Evolutionary conservation across 306 rosid genomes (phyloP), one percentile per base, ranked within the genome.

Genomic region (Parietaria judaica): DNA sequence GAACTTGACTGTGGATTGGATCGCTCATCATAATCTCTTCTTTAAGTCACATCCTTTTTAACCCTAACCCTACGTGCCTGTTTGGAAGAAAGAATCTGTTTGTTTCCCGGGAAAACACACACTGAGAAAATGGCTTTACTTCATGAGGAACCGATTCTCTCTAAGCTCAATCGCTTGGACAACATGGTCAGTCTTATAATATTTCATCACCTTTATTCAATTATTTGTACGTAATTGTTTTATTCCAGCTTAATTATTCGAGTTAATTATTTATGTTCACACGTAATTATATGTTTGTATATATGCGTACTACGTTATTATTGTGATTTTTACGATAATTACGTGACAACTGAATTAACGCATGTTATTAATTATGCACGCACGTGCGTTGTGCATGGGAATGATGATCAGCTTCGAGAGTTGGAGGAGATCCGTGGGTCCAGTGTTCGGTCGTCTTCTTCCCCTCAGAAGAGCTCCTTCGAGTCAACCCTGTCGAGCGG

Each of bases 91-190:
- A 5, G 34, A n/a, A 9, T 70, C 59, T 70, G 66, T 73, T 63
- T 78, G 76, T 59, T 76, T 79, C 44, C 16, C 34, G 67, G 65
- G 79, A 81, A 75, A 75, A 70, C 51, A 56, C 61, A 35, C 9
- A 7, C 3, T 4, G 39, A 17, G 63, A 66, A 68, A 52, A 81
- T 66, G 84, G 74, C 58, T 36, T 3, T 73, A 2, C 37, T 64
- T 0, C 43, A 35, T 6, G 79, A 68, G 6, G 86, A 83, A 64
- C 89, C 92, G 11, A 83, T 91, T 57, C 85, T 83, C 62, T 76
- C 87, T 11, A 77, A 88, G 51, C 66, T 85, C 47, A 86, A 85
- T 36, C 92, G 89, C 38, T 69, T 91, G 61, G 96, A 91, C 66
- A 49, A 75, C 50, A 78, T 91, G 79, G 95, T 78, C 51, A 74